Percentiles rank a stretch among this genome's conserved stretches.
Conservation (phyloP, 192 early-diverging fungal genomes). For the Phlyctochytrium bullatum region DNA sequence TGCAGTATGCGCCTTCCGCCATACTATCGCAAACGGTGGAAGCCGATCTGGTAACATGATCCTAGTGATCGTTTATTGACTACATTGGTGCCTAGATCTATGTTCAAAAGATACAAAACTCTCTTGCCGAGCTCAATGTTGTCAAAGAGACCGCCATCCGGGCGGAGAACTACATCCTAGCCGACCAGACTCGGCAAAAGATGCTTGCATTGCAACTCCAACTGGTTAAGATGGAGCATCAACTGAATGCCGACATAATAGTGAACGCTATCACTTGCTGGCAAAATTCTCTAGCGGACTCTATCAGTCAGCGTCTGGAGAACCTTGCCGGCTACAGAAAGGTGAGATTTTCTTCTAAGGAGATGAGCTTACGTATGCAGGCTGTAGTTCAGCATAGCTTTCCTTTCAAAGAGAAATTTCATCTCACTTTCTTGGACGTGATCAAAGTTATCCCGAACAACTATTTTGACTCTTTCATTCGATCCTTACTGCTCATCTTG, state of each 20-base stretch:
- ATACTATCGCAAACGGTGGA: neutral
- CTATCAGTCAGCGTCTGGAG: neutral
- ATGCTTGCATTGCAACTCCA: conserved; percentile 40
- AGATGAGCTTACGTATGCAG: conserved; percentile 15
- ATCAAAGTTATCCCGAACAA: conserved; percentile 33
- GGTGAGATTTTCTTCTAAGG: conserved; percentile 3
- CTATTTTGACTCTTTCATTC: conserved; percentile 46
- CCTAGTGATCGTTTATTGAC: too few relatives aligned
- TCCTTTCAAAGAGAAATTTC: conserved; percentile 35
- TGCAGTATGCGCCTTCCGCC: neutral
- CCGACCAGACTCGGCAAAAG: conserved; percentile 42
- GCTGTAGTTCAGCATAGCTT: conserved; percentile 8
- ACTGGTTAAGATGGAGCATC: conserved; percentile 49
- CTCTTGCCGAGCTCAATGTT: conserved; percentile 29
- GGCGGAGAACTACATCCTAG: conserved; percentile 42
- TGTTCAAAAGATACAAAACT: conserved; percentile 40
- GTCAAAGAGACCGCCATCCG: conserved; percentile 46
- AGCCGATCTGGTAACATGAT: conserved; percentile 8
- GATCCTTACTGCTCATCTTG: conserved; percentile 40
- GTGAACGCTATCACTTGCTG: conserved; percentile 43
- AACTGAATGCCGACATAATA: conserved; percentile 51
- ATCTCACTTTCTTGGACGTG: conserved; percentile 36
- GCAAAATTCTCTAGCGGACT: conserved; percentile 38
- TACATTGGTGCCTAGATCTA: too few relatives aligned
- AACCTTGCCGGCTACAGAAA: conserved; percentile 1